Evolutionary conservation across 179 eudicot species (phyloP).

Genomic region (Gypsophila paniculata): DNA sequence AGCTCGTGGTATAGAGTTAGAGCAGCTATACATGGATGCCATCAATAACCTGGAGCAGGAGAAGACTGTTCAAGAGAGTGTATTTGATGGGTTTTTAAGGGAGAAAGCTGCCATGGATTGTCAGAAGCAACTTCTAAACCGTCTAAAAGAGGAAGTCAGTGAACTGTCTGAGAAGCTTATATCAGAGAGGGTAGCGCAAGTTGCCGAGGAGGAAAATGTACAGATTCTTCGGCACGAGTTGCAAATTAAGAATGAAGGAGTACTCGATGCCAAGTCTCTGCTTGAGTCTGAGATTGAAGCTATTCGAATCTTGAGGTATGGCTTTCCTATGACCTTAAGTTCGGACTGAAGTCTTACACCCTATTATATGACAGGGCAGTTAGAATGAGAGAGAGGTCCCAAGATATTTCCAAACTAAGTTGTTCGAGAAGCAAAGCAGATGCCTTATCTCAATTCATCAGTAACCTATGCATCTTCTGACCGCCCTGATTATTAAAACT

Average conservation of each 20-base stretch:
- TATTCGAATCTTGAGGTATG: constrained; percentile 72
- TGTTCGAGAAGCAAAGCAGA: too few relatives aligned
- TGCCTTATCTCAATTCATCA: too few relatives aligned
- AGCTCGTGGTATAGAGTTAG: constrained; percentile 37
- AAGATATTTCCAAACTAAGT: too few relatives aligned
- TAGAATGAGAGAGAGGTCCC: too few relatives aligned
- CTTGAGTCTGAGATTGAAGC: constrained; percentile 90
- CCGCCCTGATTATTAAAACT: not conserved
- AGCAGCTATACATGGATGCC: constrained; percentile 41
- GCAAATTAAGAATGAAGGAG: constrained; percentile 50
- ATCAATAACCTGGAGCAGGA: constrained; percentile 50
- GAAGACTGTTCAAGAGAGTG: constrained; percentile 44
- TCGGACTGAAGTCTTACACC: too few relatives aligned
- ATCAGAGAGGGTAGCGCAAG: constrained; percentile 44
- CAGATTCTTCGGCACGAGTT: constrained; percentile 34
- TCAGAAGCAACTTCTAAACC: constrained; percentile 66
- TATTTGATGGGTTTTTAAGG: constrained; percentile 44
- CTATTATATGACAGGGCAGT: too few relatives aligned
- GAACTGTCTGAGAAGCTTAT: constrained; percentile 68
- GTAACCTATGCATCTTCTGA: too few relatives aligned
- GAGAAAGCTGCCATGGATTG: constrained; percentile 80
- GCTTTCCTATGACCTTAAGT: not conserved
- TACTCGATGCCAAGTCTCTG: constrained; percentile 63
- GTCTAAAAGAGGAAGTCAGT: constrained; percentile 54
- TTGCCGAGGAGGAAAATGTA: constrained; percentile 40